A percentile compares a stretch with the other conserved stretches of the same genome.
These are phyloP conservation scores for Zelopaecilomyces penicillatus DNA, from an alignment of 2,329 filamentous ascomycete species.

Conservation along the genomic window DNA sequence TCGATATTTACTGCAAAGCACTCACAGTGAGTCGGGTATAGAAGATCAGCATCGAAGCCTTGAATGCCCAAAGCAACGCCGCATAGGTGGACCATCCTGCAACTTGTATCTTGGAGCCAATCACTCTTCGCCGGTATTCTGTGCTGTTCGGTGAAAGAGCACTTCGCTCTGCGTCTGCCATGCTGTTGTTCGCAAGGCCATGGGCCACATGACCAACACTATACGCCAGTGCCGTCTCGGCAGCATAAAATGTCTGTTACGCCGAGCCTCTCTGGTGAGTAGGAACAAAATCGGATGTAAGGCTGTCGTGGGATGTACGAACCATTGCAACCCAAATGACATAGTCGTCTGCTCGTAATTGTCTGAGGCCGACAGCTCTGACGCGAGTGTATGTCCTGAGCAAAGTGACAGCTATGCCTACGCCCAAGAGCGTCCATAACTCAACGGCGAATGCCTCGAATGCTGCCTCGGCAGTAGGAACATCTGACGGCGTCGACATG, in stretches of 20 bases:
- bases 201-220: slow-evolving; percentile 37
- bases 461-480: slow-evolving; percentile 14
- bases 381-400: slow-evolving; percentile 43
- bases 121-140: slow-evolving; percentile 26
- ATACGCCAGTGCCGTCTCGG: slow-evolving; percentile 43
- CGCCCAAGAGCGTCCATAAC: slow-evolving; percentile 34
- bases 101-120: slow-evolving; percentile 49
- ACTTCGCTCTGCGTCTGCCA: slow-evolving; percentile 40
- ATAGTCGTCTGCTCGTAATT: slow-evolving; percentile 50
- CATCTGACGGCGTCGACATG: slow-evolving; percentile 13
- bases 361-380: slow-evolving; percentile 37
- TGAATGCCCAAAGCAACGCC: slow-evolving; percentile 44
- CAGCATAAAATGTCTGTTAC: slow-evolving; percentile 42
- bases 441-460: slow-evolving; percentile 20
- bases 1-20: too few relatives aligned
- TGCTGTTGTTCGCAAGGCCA: slow-evolving; percentile 48
- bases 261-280: too few relatives aligned
- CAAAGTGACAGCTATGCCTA: slow-evolving; percentile 41
- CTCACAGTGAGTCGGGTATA: slow-evolving; percentile 47
- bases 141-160: slow-evolving; percentile 24
- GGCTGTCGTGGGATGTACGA: too few relatives aligned
- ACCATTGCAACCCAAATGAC: slow-evolving; percentile 46
- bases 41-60: slow-evolving; percentile 47
- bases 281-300: too few relatives aligned
- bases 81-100: slow-evolving; percentile 47